phyloP scores from a whole-genome alignment of 148 eudicot species.

The Limonium bicolor region DNA sequence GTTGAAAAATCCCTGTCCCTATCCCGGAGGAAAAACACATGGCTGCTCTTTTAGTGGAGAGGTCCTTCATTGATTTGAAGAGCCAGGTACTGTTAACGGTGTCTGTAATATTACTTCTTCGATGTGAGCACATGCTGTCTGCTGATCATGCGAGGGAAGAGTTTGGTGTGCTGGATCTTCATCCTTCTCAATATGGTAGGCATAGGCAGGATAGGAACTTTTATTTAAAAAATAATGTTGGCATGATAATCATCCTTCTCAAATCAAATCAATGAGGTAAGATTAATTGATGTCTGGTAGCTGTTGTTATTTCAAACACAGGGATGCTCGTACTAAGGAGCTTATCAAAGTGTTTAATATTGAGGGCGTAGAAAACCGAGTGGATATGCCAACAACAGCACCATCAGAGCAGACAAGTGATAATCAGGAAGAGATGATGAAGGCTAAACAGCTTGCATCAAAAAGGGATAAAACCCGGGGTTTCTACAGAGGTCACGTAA shows the following conservation, averaged over 20 bases:
- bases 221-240: no score
- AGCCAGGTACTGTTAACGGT: conserved; percentile 94
- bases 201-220: no score
- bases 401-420: conserved; percentile 54
- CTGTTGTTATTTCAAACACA: no score
- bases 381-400: conserved; percentile 36
- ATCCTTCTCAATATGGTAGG: conserved; percentile 87
- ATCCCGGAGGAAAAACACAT: conserved; percentile 85
- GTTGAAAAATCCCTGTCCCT: conserved; percentile 77
- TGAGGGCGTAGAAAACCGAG: conserved; percentile 84
- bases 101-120: conserved; percentile 81
- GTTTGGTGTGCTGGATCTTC: conserved; percentile 77
- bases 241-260: neutral
- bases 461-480: conserved; percentile 89
- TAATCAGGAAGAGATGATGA: conserved; percentile 75
- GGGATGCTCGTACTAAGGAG: conserved; percentile 99
- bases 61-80: conserved; percentile 54
- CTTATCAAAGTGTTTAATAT: conserved; percentile 70
- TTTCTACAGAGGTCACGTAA: conserved; percentile 85
- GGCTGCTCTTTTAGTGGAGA: conserved; percentile 85
- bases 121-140: conserved; percentile 65
- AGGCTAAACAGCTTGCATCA: conserved; percentile 45
- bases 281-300: neutral
- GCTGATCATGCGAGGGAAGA: conserved; percentile 64
- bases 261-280: neutral